These are phyloP conservation scores for Hypomyces rosellus DNA, from an alignment of 2,329 filamentous ascomycete species.

Conservation along the genomic window DNA sequence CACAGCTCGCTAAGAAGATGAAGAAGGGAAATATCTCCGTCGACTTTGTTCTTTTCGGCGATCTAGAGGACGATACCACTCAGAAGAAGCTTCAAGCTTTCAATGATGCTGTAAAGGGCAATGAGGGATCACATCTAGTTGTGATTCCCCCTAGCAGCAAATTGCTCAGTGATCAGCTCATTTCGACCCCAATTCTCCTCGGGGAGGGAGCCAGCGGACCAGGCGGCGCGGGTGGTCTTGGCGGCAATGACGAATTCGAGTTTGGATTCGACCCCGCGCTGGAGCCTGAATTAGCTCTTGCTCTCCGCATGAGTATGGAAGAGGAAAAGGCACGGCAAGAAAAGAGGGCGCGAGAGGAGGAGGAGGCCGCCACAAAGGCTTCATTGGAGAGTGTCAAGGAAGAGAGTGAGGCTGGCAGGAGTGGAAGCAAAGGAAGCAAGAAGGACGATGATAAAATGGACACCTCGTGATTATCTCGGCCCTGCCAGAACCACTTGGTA, in stretches of 20 bases:
- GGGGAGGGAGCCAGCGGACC: constrained; percentile 63
- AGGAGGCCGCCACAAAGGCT: constrained; percentile 65
- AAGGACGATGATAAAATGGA: constrained; percentile 75
- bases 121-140: constrained; percentile 84
- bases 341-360: constrained; percentile 71
- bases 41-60: constrained; percentile 92
- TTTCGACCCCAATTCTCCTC: constrained; percentile 82
- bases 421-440: constrained; percentile 39
- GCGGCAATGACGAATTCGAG: constrained; percentile 55
- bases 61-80: constrained; percentile 81
- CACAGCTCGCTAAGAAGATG: constrained; percentile 93
- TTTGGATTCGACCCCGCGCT: constrained; percentile 87
- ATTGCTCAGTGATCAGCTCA: constrained; percentile 85
- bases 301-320: constrained; percentile 94
- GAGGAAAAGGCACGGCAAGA: constrained; percentile 94
- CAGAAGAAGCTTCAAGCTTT: constrained; percentile 91
- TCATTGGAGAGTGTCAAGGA: constrained; percentile 78
- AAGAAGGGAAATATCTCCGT: constrained; percentile 95
- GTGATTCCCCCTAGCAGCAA: constrained; percentile 87
- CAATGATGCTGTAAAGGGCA: constrained; percentile 86
- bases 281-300: constrained; percentile 90
- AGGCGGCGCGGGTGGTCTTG: constrained; percentile 51
- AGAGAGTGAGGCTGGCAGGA: constrained; percentile 57
- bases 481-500: constrained; percentile 22
- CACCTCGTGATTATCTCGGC: constrained; percentile 51